These are phyloP conservation scores for Zea luxurians DNA, from an alignment of 176 grass and related monocot genomes.

Conservation along the genomic window DNA sequence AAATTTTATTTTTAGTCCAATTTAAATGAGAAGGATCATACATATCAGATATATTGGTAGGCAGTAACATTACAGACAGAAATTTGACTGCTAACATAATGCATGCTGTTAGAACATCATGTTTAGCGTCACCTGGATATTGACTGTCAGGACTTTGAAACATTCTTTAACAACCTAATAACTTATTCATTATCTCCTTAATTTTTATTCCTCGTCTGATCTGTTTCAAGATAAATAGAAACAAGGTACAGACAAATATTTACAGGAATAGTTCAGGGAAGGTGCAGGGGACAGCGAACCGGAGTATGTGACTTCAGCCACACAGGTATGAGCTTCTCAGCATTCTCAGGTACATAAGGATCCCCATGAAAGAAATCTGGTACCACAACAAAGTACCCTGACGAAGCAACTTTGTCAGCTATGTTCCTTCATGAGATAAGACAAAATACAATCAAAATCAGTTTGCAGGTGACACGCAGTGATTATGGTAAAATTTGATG, in stretches of 20 bases:
- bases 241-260: not conserved
- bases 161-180: not conserved
- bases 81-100: not conserved
- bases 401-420: constrained; percentile 66
- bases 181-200: not conserved
- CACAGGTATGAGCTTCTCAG: constrained; percentile 39
- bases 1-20: not conserved
- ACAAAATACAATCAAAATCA: constrained; percentile 21
- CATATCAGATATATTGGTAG: not conserved
- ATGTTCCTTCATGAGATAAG: constrained; percentile 63
- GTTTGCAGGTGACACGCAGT: not conserved
- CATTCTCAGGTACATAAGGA: constrained; percentile 47
- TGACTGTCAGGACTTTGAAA: not conserved
- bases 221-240: not conserved
- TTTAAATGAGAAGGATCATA: not conserved
- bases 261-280: not conserved
- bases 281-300: constrained; percentile 32
- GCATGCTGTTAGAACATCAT: not conserved
- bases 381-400: constrained; percentile 66
- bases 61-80: not conserved
- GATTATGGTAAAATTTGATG: not conserved
- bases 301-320: constrained; percentile 57
- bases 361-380: constrained; percentile 81
- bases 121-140: not conserved
- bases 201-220: not conserved